Evolutionary conservation across 306 rosid genomes (phyloP), one percentile per base, ranked within the genome.

Genomic region (Canavalia gladiata): DNA sequence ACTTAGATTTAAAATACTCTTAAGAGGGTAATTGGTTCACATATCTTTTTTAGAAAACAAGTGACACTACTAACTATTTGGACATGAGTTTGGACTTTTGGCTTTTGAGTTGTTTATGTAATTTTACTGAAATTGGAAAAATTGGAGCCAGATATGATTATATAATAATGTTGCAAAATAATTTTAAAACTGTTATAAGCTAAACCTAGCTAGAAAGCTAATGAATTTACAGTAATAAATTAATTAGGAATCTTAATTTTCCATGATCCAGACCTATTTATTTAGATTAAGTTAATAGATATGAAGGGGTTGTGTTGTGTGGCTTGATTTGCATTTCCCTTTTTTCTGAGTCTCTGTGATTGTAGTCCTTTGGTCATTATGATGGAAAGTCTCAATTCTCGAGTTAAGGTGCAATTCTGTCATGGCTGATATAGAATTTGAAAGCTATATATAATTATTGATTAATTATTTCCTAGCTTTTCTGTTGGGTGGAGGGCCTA

Each of bases 361-460:
- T 31, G 45, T 74, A 57, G 69, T 42, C 80, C 82, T 52, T 45
- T 69, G 75, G 85, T 76, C 85, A 90, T 90, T 68, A 78, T 78
- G 73, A 58, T 65, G 86, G 87, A 88, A 85, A 85, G 89, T 85
- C 89, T 85, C 87, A 69, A 66, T 81, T 83, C 74, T 88, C 83
- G 82, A 81, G 87, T 9, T 42, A 62, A 60, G 50, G 41, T 18
- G 79, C 18, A 29, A 28, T 3, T 50, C 37, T 37, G 43, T 52
- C 46, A 31, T 0, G 29, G 75, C 46, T 42, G 52, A 42, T 75
- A 42, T 75, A 34, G 84, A 74, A 62, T 87, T 82, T 80, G 51
- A 72, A 79, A 75, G 69, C 78, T 77, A 84, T 82, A 73, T 84
- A 79, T 79, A 60, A 87, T 85, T 86, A 87, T 87, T 87, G 86